phyloP scores from a whole-genome alignment of 495 filamentous ascomycete species.

The Penicillium nucicola region DNA sequence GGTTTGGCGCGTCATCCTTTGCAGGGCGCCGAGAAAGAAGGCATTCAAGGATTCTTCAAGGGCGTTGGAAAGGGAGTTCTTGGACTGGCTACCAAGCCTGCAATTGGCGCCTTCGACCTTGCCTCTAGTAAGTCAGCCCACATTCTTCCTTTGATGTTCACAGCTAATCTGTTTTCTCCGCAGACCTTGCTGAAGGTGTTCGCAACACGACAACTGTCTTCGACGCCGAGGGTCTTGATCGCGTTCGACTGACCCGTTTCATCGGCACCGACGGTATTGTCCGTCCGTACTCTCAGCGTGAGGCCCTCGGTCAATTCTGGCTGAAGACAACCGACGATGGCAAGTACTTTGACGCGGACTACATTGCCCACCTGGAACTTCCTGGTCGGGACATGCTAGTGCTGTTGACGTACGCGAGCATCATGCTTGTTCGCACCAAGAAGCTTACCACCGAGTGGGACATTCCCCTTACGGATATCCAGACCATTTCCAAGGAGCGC shows the following conservation, averaged over 20 bases:
- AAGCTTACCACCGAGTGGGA: conserved; percentile 90
- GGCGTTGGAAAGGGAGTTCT: conserved; percentile 94
- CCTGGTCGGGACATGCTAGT: conserved; percentile 87
- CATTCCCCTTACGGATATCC: conserved; percentile 89
- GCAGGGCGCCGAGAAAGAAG: conserved; percentile 94
- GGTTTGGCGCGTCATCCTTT: conserved; percentile 90
- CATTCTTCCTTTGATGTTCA: not conserved
- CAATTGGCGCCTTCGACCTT: conserved; percentile 94
- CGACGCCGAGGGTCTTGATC: conserved; percentile 88
- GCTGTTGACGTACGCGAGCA: conserved; percentile 88
- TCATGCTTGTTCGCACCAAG: conserved; percentile 85
- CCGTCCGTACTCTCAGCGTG: conserved; percentile 90
- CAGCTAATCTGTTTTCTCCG: conserved; percentile 17
- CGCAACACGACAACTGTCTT: conserved; percentile 99
- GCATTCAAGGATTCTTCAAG: conserved; percentile 90
- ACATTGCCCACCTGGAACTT: conserved; percentile 94
- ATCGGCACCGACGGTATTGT: conserved; percentile 91
- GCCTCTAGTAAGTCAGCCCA: conserved; percentile 61
- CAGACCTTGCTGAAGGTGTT: conserved; percentile 87
- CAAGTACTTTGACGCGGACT: conserved; percentile 95
- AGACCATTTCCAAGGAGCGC: conserved; percentile 94
- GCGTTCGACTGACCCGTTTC: conserved; percentile 87
- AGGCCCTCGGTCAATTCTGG: conserved; percentile 97
- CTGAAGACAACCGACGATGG: conserved; percentile 96
- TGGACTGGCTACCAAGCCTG: conserved; percentile 91